Evolutionary conservation across 257 asterid species (phyloP), one percentile per base, ranked within the genome.

Genomic region (Cinchona pubescens): DNA sequence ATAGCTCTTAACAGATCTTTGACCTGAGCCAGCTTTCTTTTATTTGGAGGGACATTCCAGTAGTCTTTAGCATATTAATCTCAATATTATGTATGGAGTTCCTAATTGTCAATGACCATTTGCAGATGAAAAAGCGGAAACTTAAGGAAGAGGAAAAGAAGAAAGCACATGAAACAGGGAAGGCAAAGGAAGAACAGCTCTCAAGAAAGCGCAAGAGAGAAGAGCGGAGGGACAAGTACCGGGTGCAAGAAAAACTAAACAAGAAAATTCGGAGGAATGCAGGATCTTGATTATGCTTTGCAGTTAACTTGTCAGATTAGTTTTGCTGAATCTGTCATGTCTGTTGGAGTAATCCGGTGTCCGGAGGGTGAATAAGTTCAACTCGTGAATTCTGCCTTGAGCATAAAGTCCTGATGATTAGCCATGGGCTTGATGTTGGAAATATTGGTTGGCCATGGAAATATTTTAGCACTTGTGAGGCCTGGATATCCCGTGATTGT

Each of bases 151-250:
- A 66, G 21, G 88, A 65, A 75, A 94, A 85, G 86, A 86, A 79
- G 86, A 90, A 94, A 87, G 83, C 68, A 38, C 83, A 62, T 60
- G 96, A 81, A 78, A 87, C 53, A 38, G 87, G 87, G 78, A 86
- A 82, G 78, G 88, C 91, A 37, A 94, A 94, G 83, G 93, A 86
- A 87, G 98, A 94, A 79, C 88, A 65, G 77, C 38, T 94, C 60
- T 85, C 91, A 0, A 94, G 86, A 68, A 94, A 89, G 88, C 90
- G 99, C 69, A 87, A 73, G 79, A 89, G 99, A 66, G 99, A 94
- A 84, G 99, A 94, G 81, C 79, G 96, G 25, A 84, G 90, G 58
- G 98, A 80, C 35, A 90, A 92, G 78, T 94, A 92, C 80, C 83
- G 88, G 25, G 87, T 69, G 74, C 81, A 92, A 86, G 98, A 94